Evolutionary conservation across 176 grass and related monocot genomes (phyloP).

Genomic region (Zea luxurians): DNA sequence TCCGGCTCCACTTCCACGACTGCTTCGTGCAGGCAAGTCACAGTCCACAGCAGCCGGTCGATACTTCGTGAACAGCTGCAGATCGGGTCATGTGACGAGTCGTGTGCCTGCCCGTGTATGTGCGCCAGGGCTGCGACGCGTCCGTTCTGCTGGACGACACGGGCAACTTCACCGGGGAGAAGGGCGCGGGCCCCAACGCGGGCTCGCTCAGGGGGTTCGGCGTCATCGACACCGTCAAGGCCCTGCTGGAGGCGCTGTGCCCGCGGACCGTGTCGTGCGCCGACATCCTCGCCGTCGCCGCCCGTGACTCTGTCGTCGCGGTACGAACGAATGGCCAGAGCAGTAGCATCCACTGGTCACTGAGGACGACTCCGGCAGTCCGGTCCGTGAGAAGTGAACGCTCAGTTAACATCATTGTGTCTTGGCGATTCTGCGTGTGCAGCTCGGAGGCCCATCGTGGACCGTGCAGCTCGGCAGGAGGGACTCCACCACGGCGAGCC

Average conservation of each 20-base stretch:
- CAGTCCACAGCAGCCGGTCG: neutral
- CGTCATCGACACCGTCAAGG: conserved; percentile 54
- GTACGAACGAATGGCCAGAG: neutral
- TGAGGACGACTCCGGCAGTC: neutral
- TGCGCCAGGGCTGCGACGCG: conserved; percentile 55
- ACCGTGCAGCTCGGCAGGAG: conserved; percentile 46
- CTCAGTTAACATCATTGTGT: neutral
- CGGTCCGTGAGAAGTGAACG: neutral
- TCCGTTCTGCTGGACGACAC: conserved; percentile 65
- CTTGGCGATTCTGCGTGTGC: neutral
- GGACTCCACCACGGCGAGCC: conserved; percentile 50
- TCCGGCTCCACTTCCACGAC: conserved; percentile 75
- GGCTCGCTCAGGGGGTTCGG: conserved; percentile 54
- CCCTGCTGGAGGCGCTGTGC: conserved; percentile 54
- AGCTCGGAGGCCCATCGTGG: conserved; percentile 52
- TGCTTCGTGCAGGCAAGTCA: conserved; percentile 71
- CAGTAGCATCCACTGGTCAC: neutral
- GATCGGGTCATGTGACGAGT: neutral
- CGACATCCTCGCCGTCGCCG: conserved; percentile 54
- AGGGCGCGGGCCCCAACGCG: conserved; percentile 48
- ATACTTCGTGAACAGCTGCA: neutral
- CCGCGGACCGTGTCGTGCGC: conserved; percentile 60
- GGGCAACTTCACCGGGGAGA: conserved; percentile 63
- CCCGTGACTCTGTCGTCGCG: conserved; percentile 63
- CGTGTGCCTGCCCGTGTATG: neutral